Evolutionary conservation across 2,329 filamentous ascomycete species (phyloP).

Genomic region (Fusarium protoensiforme): DNA sequence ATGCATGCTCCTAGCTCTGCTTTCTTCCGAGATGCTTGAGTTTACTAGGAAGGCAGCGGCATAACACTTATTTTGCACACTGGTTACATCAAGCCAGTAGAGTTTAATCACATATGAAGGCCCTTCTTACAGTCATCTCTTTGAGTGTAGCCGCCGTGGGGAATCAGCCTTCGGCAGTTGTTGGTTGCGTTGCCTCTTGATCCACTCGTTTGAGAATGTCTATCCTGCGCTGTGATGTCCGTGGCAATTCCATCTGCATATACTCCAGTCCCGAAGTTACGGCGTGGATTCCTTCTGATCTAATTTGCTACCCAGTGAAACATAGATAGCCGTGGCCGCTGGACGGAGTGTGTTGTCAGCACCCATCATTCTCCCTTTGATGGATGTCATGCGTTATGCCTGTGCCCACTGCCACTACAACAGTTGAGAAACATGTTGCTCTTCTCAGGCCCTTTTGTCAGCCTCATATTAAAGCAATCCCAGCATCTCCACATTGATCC

Average conservation of each 20-base stretch:
- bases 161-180: background rate
- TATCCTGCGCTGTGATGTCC: background rate
- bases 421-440: background rate
- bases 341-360: background rate
- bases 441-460: background rate
- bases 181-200: background rate
- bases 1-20: background rate
- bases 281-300: background rate
- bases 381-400: background rate
- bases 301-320: background rate
- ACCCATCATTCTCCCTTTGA: background rate
- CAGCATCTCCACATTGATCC: background rate
- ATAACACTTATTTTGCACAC: background rate
- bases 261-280: background rate
- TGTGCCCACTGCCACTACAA: background rate
- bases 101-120: background rate
- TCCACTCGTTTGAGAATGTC: background rate
- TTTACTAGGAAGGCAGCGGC: background rate
- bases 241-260: background rate
- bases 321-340: background rate
- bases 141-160: background rate
- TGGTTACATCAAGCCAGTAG: background rate
- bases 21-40: background rate
- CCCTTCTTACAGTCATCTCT: background rate
- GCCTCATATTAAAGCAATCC: background rate